A percentile compares a stretch with the other conserved stretches of the same genome.
Conservation (phyloP, 106 monocot genomes). For the Phalaenopsis equestris region DNA sequence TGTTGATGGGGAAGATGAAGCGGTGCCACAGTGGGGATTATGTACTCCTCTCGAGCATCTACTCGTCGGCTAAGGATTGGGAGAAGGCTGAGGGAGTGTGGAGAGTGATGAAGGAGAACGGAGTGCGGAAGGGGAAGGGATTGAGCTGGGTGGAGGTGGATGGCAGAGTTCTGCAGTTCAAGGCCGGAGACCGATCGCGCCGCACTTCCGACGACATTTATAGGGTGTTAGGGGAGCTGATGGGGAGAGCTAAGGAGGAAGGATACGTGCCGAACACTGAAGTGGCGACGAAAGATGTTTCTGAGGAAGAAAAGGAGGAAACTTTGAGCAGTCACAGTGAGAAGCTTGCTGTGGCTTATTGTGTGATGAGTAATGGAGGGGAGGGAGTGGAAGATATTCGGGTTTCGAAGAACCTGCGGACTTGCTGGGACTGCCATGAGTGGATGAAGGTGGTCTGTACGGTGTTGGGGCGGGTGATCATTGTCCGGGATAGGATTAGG, state of each 20-base stretch:
- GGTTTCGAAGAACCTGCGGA: slow-evolving; percentile 54
- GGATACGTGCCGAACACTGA: slow-evolving; percentile 32
- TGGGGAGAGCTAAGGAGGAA: slow-evolving; percentile 21
- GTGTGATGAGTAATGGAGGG: slow-evolving; percentile 20
- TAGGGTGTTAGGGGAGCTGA: slow-evolving; percentile 19
- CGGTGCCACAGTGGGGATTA: slow-evolving; percentile 33
- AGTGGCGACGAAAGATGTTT: slow-evolving; percentile 39
- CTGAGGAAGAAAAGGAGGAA: slow-evolving; percentile 61
- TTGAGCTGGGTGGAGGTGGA: slow-evolving; percentile 15
- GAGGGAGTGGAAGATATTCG: slow-evolving; percentile 35
- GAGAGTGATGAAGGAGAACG: slow-evolving; percentile 9
- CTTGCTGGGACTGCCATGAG: slow-evolving; percentile 61
- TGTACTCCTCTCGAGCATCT: slow-evolving; percentile 17
- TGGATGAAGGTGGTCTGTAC: slow-evolving; percentile 63
- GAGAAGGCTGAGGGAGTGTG: slow-evolving; percentile 8
- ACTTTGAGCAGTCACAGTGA: slow-evolving; percentile 60
- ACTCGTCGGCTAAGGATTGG: slow-evolving; percentile 9
- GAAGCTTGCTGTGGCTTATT: slow-evolving; percentile 58
- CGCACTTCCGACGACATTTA: slow-evolving; percentile 20
- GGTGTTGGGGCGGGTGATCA: slow-evolving; percentile 29
- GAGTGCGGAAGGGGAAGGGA: slow-evolving; percentile 2
- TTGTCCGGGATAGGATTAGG: slow-evolving; percentile 51
- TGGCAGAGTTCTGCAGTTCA: slow-evolving; percentile 28
- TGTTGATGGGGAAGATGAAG: slow-evolving; percentile 15
- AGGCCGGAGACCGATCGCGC: slow-evolving; percentile 21